phyloP scores from a whole-genome alignment of 139 green algal species.

The Closterium sp. region DNA sequence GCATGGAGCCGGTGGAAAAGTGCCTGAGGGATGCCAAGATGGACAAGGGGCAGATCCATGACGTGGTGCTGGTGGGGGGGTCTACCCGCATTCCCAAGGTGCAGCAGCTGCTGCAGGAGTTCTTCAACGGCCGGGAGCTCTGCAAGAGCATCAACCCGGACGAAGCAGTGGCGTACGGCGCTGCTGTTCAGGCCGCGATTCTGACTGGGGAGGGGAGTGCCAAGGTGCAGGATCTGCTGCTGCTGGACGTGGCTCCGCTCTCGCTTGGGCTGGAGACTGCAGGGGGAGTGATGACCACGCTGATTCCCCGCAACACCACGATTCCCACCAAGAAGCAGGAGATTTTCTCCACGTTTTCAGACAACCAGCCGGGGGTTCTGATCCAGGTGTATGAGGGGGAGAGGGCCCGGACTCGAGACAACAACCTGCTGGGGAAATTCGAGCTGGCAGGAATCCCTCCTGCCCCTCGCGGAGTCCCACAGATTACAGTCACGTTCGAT shows the following conservation, averaged over 20 bases:
- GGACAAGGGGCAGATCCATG: constrained; percentile 77
- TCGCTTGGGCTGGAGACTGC: constrained; percentile 91
- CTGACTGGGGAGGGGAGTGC: constrained; percentile 70
- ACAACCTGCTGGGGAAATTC: constrained; percentile 78
- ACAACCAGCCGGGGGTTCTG: constrained; percentile 90
- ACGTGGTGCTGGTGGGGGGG: constrained; percentile 80
- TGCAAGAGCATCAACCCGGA: constrained; percentile 98
- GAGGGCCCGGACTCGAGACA: background rate
- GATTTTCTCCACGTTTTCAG: constrained; percentile 92
- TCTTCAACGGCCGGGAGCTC: constrained; percentile 81
- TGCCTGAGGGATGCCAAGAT: constrained; percentile 92
- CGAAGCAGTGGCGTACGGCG: constrained; percentile 96
- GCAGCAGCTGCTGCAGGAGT: constrained; percentile 79
- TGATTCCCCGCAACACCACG: constrained; percentile 88
- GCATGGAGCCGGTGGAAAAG: constrained; percentile 49
- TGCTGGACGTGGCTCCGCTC: constrained; percentile 85
- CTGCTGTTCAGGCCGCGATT: constrained; percentile 80
- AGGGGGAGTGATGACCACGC: constrained; percentile 89
- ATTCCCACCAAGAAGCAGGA: constrained; percentile 67
- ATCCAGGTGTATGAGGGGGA: constrained; percentile 73
- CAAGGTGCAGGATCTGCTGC: constrained; percentile 60
- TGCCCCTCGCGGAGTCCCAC: constrained; percentile 85
- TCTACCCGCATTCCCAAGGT: constrained; percentile 96
- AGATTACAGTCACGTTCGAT: constrained; percentile 97
- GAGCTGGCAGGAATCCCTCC: constrained; percentile 93